Conservation (phyloP, 192 early-diverging fungal genomes). For the Backusella morwellensis region DNA sequence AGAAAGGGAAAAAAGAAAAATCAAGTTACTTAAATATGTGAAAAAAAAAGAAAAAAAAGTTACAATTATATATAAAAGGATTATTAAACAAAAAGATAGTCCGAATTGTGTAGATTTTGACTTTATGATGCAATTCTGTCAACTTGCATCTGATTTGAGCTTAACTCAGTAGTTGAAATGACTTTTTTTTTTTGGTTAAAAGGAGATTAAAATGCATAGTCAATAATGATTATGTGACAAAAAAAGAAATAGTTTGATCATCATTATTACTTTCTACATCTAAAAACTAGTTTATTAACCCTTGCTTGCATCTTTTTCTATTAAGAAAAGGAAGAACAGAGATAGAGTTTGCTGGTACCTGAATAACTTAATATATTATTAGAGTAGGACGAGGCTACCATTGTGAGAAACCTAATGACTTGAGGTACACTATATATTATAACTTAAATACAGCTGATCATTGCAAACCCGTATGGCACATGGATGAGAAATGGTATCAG, state of each 20-base stretch:
- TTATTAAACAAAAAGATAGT: not conserved
- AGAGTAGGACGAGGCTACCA: not conserved
- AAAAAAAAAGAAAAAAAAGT: not conserved
- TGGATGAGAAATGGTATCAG: not conserved
- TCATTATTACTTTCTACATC: not conserved
- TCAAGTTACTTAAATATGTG: not conserved
- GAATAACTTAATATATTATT: not conserved
- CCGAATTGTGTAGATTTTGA: not conserved
- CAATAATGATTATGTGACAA: not conserved
- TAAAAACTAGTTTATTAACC: not conserved
- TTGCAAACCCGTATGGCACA: not conserved
- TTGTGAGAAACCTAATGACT: not conserved
- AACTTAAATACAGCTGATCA: not conserved
- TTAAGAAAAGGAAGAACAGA: not conserved
- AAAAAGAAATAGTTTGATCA: not conserved
- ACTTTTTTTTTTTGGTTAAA: not conserved
- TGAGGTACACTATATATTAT: not conserved
- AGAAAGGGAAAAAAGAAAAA: not conserved
- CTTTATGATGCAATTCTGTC: constrained; percentile 3
- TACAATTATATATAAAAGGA: not conserved
- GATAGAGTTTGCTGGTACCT: not conserved
- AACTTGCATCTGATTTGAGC: not conserved
- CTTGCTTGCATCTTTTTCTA: not conserved
- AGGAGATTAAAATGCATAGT: not conserved
- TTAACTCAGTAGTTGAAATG: not conserved